phyloP scores from a whole-genome alignment of 2,329 filamentous ascomycete species.

The Albifimbria verrucaria region DNA sequence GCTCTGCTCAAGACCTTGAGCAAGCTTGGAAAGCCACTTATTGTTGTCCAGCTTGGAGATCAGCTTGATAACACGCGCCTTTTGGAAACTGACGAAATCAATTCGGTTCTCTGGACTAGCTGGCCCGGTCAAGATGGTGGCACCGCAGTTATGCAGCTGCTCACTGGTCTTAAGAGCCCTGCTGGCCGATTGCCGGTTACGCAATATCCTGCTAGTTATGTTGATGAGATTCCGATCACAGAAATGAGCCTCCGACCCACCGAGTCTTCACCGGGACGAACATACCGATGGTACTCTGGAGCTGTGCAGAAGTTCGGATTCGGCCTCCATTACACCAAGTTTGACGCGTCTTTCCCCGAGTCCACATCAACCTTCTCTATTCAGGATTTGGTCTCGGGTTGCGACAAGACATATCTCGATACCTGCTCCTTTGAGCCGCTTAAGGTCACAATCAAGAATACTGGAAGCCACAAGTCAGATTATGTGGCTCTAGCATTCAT shows the following conservation, averaged over 20 bases:
- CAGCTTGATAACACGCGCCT: conserved; percentile 51
- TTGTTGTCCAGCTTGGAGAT: conserved; percentile 50
- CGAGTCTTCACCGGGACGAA: conserved; percentile 45
- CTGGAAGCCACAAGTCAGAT: conserved; percentile 43
- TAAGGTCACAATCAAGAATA: conserved; percentile 44
- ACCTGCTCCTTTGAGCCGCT: conserved; percentile 34
- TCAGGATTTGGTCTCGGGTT: conserved; percentile 27
- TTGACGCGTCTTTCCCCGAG: conserved; percentile 21
- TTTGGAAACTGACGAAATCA: conserved; percentile 42
- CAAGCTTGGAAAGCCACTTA: conserved; percentile 41
- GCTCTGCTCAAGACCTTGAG: conserved; percentile 40
- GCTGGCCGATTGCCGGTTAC: conserved; percentile 54
- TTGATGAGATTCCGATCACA: conserved; percentile 46
- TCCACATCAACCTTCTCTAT: conserved; percentile 24
- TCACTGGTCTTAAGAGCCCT: conserved; percentile 46
- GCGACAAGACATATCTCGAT: conserved; percentile 35
- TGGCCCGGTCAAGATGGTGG: conserved; percentile 61
- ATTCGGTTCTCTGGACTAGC: conserved; percentile 53
- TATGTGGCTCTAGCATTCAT: conserved; percentile 51
- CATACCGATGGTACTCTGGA: conserved; percentile 56
- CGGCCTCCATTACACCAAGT: conserved; percentile 58
- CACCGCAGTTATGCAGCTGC: conserved; percentile 48
- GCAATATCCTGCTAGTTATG: conserved; percentile 52
- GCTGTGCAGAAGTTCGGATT: conserved; percentile 51
- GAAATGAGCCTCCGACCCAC: conserved; percentile 53